Evolutionary conservation across 441 rosid species (phyloP), one percentile per base, ranked within the genome.

Genomic region (Flueggea neowawraea): DNA sequence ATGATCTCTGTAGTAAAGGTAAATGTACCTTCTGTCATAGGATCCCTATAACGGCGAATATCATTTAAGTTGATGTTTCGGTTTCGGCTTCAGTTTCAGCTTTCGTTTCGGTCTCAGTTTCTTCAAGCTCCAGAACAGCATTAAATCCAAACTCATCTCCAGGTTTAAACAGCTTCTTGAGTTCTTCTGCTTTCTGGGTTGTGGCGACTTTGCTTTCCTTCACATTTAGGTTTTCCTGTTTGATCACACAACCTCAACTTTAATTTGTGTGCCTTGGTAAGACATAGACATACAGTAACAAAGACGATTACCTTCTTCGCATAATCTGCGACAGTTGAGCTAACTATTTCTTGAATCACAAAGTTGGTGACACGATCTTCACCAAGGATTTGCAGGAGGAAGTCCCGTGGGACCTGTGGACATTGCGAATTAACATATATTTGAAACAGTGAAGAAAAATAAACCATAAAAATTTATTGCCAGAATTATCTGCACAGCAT

Each of bases 121-220:
- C 64, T 66, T 80, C 82, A 48, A 84, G 80, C 69, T 84, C 89
- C 53, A 84, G 51, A 59, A 62, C 69, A 13, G 74, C 82, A 47
- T 70, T 86, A 57, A 86, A 86, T 47, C 81, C 78, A 16, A 86
- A 86, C 17, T 68, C 75, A 31, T 57, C 71, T 60, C 92, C 92
- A 6, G 86, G 87, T 64, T 63, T 6, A 66, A 82, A 86, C 58
- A 60, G 41, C 47, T 73, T 69, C 72, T 72, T 80, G 62, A 84
- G 89, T 62, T 86, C 83, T 59, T 75, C 80, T 12, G 70, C 66
- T 12, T 75, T 63, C 66, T 86, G 84, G 60, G 50, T 77, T 12
- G 89, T 84, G 75, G 22, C 75, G 60, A 84, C 61, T 69, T 78
- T 86, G 51, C 82, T 80, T 11, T 82, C 89, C 72, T 84, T 86